These are phyloP conservation scores for Exophiala viscosa DNA, from an alignment of 2,329 filamentous ascomycete genomes.

Conservation along the genomic window DNA sequence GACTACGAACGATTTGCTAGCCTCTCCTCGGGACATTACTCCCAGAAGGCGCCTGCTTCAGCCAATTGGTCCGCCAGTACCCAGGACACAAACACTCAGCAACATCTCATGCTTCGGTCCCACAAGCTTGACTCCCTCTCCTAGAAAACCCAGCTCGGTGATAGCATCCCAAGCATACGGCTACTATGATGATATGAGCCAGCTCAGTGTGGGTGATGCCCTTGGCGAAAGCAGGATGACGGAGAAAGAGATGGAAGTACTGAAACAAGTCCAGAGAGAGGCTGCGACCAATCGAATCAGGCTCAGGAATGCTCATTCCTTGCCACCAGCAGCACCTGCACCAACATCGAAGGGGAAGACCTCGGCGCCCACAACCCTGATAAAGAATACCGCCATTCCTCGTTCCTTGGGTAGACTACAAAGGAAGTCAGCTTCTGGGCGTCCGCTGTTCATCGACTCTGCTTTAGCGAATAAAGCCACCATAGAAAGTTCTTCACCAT, in stretches of 20 bases:
- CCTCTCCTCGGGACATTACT: slow-evolving; percentile 8
- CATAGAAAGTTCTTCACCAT: slow-evolving; percentile 1
- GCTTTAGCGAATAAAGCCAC: slow-evolving; percentile 6
- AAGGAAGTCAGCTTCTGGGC: not conserved
- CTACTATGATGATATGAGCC: slow-evolving; percentile 2
- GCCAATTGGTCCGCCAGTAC: slow-evolving; percentile 23
- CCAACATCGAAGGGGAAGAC: not conserved
- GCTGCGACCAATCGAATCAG: slow-evolving; percentile 16
- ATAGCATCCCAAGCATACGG: not conserved
- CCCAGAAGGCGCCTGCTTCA: slow-evolving; percentile 21
- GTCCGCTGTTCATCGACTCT: slow-evolving; percentile 12
- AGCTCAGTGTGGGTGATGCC: slow-evolving; percentile 14
- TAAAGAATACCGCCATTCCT: slow-evolving; percentile 2
- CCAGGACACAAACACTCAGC: slow-evolving; percentile 21
- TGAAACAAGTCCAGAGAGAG: slow-evolving; percentile 21
- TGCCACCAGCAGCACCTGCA: not conserved
- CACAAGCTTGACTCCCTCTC: slow-evolving; percentile 12
- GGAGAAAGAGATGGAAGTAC: slow-evolving; percentile 16
- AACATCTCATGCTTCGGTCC: slow-evolving; percentile 23
- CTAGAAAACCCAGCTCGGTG: slow-evolving; percentile 13
- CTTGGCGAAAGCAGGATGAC: slow-evolving; percentile 23
- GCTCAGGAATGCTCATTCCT: slow-evolving; percentile 7
- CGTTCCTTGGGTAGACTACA: not conserved
- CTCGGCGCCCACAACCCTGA: not conserved
- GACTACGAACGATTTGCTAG: slow-evolving; percentile 14